These are phyloP conservation scores for Solanum chilense DNA, from an alignment of 257 asterid species.

Conservation along the genomic window DNA sequence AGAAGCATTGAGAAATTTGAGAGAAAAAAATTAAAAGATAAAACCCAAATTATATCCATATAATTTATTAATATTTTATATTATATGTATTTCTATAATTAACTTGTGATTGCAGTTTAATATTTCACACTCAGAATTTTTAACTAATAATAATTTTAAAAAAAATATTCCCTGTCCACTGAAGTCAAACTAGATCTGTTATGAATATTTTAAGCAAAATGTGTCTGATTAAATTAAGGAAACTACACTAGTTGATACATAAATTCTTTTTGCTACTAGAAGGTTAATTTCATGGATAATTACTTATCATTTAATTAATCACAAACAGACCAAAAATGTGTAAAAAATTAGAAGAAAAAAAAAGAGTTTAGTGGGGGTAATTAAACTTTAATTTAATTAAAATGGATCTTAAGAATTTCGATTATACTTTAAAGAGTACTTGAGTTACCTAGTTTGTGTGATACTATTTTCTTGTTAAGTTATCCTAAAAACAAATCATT, in stretches of 20 bases:
- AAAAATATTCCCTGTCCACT: not conserved
- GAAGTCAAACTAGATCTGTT: not conserved
- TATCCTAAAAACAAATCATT: not conserved
- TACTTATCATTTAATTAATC: not conserved
- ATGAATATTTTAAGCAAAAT: not conserved
- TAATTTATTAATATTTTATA: too few relatives aligned
- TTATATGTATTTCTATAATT: too few relatives aligned
- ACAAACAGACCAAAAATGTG: not conserved
- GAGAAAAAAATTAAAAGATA: too few relatives aligned
- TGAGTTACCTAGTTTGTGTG: not conserved
- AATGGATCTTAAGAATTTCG: not conserved
- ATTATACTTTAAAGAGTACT: accelerated
- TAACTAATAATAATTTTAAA: too few relatives aligned
- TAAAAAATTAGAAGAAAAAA: too few relatives aligned
- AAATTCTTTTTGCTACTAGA: not conserved
- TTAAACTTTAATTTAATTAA: too few relatives aligned
- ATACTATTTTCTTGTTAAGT: not conserved
- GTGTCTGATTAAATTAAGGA: not conserved
- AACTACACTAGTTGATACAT: not conserved
- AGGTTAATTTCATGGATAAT: not conserved
- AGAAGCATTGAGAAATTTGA: too few relatives aligned
- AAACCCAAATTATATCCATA: not conserved
- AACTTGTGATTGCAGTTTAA: not conserved
- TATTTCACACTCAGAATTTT: not conserved
- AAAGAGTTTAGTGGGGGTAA: not conserved